These are phyloP conservation scores for Stachybotrys chlorohalonatus DNA, from an alignment of 2,329 filamentous ascomycete genomes.

Conservation along the genomic window DNA sequence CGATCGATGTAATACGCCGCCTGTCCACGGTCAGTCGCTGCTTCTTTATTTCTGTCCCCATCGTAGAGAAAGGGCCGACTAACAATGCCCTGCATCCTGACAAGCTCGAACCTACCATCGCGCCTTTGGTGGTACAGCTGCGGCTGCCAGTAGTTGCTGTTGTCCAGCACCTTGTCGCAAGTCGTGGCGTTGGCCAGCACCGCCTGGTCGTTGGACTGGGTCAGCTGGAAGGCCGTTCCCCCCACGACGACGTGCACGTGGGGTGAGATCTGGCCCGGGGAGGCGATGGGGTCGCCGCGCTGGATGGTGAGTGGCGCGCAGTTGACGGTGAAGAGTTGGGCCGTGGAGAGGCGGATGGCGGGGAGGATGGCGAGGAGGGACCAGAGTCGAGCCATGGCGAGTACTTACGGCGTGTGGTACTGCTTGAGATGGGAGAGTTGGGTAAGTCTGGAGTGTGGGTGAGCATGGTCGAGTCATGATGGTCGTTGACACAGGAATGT, in stretches of 20 bases:
- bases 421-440: too few species aligned
- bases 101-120: conserved; percentile 44
- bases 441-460: too few species aligned
- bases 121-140: conserved; percentile 39
- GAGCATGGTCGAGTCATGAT: too few species aligned
- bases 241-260: conserved; percentile 57
- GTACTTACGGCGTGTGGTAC: too few species aligned
- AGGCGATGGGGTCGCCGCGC: conserved; percentile 51
- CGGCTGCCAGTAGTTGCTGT: conserved; percentile 63
- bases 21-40: conserved; percentile 2
- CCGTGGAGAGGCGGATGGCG: not conserved
- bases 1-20: conserved; percentile 16
- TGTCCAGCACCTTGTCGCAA: conserved; percentile 51
- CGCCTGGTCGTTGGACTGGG: conserved; percentile 43
- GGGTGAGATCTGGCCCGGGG: conserved; percentile 39
- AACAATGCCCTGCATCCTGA: conserved; percentile 20
- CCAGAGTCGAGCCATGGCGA: not conserved
- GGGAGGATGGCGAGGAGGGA: not conserved
- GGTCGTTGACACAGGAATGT: too few species aligned
- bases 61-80: conserved; percentile 1
- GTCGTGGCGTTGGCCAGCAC: conserved; percentile 51
- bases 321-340: conserved; percentile 16
- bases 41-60: too few species aligned
- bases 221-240: conserved; percentile 49
- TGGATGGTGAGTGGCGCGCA: conserved; percentile 21